Base-by-base conservation (phyloP, 805 yeast genomes). In the Maudiozyma bulderi region DNA sequence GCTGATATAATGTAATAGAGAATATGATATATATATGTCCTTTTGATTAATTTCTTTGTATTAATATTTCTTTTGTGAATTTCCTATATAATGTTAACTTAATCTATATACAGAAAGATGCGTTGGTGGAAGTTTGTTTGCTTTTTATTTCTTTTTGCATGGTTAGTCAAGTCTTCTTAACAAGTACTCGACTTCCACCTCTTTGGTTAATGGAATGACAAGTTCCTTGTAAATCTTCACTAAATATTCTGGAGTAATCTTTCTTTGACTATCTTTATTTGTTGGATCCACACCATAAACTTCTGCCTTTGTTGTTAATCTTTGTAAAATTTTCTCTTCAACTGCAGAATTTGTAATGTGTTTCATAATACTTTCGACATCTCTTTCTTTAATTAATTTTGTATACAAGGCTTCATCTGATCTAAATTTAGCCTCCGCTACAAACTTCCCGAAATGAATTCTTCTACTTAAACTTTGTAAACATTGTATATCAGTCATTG, bases 371-470 rank as follows among this genome's bases (percentile, higher is more conserved):
- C 91, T 95, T 10, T 72, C 70, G 6, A 78, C 68, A 62, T 93
- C 95, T 49, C 72, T 75, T 0, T 73, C 77, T 53, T 70, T 63
- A 56, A 93, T 93, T 57, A 89, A 68, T 56, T 74, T 69, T 1
- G 78, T 78, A 70, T 82, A 88, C 46, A 65, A 66, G 45, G 77
- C 86, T 35, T 72, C 74, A 52, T 90, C 93, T 30, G 73, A 70
- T 58, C 75, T 81, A 66, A 80, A 93, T 68, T 93, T 93, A 43
- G 96, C 85, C 65, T 93, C 99, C 5, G 99, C 99, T 8, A 93
- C 99, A 73, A 91, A 93, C 68, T 86, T 86, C 45, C 99, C 99
- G 69, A 91, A 93, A 68, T 93, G 99, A 57, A 93, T 87, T 63
- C 99, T 77, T 59, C 99, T 75, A 8, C 95, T 85, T 43, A 93